Percentiles rank a stretch among this genome's conserved stretches.
Conservation (phyloP, 306 rosid species). For the Prunus mume region DNA sequence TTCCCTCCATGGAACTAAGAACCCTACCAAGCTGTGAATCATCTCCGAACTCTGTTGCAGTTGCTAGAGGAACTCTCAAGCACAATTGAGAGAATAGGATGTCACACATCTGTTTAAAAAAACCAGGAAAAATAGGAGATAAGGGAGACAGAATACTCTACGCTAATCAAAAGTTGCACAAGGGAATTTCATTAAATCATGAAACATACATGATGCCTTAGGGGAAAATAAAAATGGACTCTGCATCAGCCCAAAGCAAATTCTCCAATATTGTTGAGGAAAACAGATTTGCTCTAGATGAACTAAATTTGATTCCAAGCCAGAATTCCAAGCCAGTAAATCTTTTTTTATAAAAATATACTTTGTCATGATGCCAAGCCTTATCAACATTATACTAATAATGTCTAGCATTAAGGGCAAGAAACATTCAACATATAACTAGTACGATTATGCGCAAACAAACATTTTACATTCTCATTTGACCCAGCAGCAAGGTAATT, state of each 20-base stretch:
- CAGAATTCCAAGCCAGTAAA: not conserved
- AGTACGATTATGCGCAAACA: not conserved
- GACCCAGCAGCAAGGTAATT: not conserved
- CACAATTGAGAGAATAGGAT: constrained; percentile 92
- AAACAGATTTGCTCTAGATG: not conserved
- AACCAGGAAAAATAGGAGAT: not conserved
- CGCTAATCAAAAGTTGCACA: not conserved
- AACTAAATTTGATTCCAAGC: not conserved
- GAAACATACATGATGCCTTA: not conserved
- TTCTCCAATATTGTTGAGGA: not conserved
- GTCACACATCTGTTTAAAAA: constrained; percentile 87
- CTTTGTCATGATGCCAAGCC: not conserved
- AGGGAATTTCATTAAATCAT: not conserved
- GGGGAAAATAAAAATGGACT: not conserved
- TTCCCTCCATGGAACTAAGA: constrained; percentile 33
- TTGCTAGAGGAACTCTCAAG: constrained; percentile 75
- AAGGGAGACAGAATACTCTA: not conserved
- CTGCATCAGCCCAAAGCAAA: not conserved
- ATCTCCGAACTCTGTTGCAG: constrained; percentile 60
- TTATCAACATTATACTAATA: not conserved
- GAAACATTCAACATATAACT: not conserved
- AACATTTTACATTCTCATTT: not conserved
- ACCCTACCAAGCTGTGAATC: constrained; percentile 45
- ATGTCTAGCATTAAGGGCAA: not conserved
- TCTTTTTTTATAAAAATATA: not conserved